These are phyloP conservation scores for Aspergillus thermomutatus DNA, from an alignment of 2,329 filamentous ascomycete genomes.

Conservation along the genomic window DNA sequence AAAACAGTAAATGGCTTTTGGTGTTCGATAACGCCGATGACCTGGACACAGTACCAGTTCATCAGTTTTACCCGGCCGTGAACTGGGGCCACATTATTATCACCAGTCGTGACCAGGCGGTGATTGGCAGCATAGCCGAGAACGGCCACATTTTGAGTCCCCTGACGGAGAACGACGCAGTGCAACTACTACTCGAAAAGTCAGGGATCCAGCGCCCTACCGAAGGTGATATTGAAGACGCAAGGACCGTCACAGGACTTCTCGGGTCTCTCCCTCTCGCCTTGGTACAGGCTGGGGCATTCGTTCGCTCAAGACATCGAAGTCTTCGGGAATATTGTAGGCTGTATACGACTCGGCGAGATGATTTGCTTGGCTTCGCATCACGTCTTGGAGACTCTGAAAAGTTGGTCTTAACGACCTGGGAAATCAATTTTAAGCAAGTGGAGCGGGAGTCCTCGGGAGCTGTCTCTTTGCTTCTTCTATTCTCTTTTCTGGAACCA, in stretches of 20 bases:
- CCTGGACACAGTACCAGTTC: slow-evolving; percentile 1
- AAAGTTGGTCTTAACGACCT: slow-evolving; percentile 12
- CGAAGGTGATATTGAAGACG: slow-evolving; percentile 4
- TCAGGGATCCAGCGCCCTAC: slow-evolving; percentile 6
- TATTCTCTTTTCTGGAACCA: slow-evolving; percentile 15
- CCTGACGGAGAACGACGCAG: slow-evolving; percentile 4
- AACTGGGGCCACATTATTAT: slow-evolving; percentile 8
- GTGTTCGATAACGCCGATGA: slow-evolving; percentile 5
- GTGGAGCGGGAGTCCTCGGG: slow-evolving; percentile 7
- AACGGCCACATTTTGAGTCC: slow-evolving; percentile 3
- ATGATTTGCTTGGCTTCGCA: slow-evolving; percentile 7
- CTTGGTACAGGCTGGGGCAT: slow-evolving; percentile 16
- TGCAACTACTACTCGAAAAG: slow-evolving; percentile 8
- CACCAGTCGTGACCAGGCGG: slow-evolving; percentile 3
- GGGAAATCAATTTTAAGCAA: slow-evolving; percentile 14
- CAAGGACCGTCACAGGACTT: slow-evolving; percentile 3
- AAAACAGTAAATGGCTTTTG: slow-evolving; percentile 4
- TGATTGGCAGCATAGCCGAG: slow-evolving; percentile 3
- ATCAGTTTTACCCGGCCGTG: slow-evolving; percentile 3
- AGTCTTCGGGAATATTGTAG: slow-evolving; percentile 11
- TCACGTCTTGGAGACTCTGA: slow-evolving; percentile 7
- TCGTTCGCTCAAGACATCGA: slow-evolving; percentile 9
- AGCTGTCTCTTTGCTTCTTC: slow-evolving; percentile 8
- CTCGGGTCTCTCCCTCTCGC: slow-evolving; percentile 14
- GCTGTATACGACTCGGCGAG: slow-evolving; percentile 4